phyloP scores from a whole-genome alignment of 805 yeast genomes.

The Barnettozyma pratensis region DNA sequence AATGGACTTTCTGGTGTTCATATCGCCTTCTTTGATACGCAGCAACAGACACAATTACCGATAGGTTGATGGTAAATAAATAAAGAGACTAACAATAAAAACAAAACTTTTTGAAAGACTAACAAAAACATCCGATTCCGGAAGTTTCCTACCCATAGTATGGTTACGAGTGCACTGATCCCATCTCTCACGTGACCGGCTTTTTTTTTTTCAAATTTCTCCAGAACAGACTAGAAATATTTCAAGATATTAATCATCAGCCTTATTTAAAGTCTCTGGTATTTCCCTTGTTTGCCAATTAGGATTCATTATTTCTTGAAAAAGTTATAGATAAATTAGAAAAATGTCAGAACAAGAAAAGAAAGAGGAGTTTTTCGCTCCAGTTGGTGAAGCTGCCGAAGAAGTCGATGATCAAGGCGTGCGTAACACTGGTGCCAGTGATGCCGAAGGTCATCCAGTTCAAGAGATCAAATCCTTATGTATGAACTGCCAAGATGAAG shows the following conservation, averaged over 20 bases:
- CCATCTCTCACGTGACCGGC: background rate
- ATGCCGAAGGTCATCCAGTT: constrained; percentile 87
- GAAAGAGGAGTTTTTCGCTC: constrained; percentile 42
- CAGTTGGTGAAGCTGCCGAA: constrained; percentile 59
- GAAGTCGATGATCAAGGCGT: constrained; percentile 44
- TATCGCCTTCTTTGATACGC: background rate
- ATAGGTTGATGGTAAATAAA: too few species aligned
- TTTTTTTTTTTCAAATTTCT: constrained; percentile 4
- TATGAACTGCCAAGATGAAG: constrained; percentile 89
- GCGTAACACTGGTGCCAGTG: constrained; percentile 68
- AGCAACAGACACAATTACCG: too few species aligned
- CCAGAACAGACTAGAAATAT: constrained; percentile 4
- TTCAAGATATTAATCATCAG: background rate
- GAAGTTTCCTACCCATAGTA: background rate
- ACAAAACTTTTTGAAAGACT: too few species aligned
- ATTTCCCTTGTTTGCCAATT: background rate
- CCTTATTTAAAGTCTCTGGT: background rate
- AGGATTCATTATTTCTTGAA: too few species aligned
- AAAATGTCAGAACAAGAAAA: constrained; percentile 15
- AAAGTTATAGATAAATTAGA: background rate
- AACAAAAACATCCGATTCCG: background rate
- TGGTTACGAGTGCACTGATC: too few species aligned
- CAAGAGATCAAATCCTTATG: constrained; percentile 94
- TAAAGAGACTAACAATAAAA: too few species aligned
- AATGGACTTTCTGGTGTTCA: constrained; percentile 23